Conservation (phyloP, 345 rosid species). For the Syzygium aromaticum region DNA sequence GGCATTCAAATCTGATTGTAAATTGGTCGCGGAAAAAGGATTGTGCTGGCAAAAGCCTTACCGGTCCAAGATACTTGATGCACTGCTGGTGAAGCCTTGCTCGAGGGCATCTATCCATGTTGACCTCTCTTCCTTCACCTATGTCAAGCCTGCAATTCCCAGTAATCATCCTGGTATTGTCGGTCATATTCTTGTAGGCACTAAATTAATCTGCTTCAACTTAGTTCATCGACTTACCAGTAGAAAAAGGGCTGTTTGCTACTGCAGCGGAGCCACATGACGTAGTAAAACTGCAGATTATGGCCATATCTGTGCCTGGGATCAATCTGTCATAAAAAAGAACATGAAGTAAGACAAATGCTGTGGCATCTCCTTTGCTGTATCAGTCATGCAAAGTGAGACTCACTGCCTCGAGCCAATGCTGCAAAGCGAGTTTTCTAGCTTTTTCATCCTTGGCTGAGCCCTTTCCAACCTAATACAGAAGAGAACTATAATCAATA, state of each 20-base stretch:
- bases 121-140: constrained; percentile 69
- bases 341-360: neutral
- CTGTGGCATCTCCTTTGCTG: neutral
- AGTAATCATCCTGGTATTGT: neutral
- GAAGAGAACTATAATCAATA: neutral
- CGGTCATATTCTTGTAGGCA: neutral
- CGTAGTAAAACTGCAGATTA: constrained; percentile 85
- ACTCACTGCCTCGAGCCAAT: constrained; percentile 97
- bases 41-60: constrained; percentile 24
- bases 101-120: constrained; percentile 62
- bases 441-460: constrained; percentile 79
- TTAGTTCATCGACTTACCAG: constrained; percentile 35
- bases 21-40: neutral
- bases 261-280: constrained; percentile 75
- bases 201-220: neutral
- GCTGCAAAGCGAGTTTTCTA: constrained; percentile 83
- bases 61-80: constrained; percentile 94
- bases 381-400: neutral
- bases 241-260: constrained; percentile 84
- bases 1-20: neutral
- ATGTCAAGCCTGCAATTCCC: constrained; percentile 70
- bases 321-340: constrained; percentile 49
- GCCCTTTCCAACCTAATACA: constrained; percentile 78
- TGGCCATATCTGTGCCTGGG: constrained; percentile 97
- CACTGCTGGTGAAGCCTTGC: constrained; percentile 78